Base-by-base conservation (phyloP, 805 yeast genomes). In the Monosporozyma solicola region DNA sequence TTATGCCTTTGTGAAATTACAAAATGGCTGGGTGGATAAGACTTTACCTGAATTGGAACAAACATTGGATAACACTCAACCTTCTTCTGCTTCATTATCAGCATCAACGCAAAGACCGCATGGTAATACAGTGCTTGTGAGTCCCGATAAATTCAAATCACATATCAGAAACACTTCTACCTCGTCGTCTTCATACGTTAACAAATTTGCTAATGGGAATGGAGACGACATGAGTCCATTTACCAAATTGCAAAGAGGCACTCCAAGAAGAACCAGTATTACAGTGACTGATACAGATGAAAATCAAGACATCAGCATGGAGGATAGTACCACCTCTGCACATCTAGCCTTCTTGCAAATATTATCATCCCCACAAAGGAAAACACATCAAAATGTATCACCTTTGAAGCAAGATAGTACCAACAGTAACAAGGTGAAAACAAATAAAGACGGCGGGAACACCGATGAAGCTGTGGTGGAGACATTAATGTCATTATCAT, bases 391-490 rank as follows among this genome's bases (percentile, higher is more conserved):
- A 24, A 43, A 44, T 20, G 47, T 46, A 1, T 52, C 56, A 1
- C 57, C 56, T 27, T 41, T 53, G 33, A 48, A 58, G 3, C 51
- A 52, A 54, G 50, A 47, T 24, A 31, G 33, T 46, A 25, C 25
- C 9, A 25, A 10, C 1, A 31, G 9, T 35, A 20, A 11, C 15
- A 32, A 10, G 15, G 20, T 15, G 16, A 37, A 27, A 35, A 5
- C 24, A 15, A 22, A 37, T 27, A 20, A 5, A 27, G 22, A 41
- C 13, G 43, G 46, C 2, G 53, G 29, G 3, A 74, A 72, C 53
- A 74, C 66, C 51, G 76, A 75, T 1, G 66, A 72, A 54, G 74
- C 67, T 51, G 76, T 75, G 2, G 66, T 73, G 3, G 74, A 71
- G 47, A 72, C 74, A 3, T 56, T 73, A 20, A 73, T 73, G 75